Base-by-base conservation (phyloP, 306 rosid genomes). In the Cicer judaicum region DNA sequence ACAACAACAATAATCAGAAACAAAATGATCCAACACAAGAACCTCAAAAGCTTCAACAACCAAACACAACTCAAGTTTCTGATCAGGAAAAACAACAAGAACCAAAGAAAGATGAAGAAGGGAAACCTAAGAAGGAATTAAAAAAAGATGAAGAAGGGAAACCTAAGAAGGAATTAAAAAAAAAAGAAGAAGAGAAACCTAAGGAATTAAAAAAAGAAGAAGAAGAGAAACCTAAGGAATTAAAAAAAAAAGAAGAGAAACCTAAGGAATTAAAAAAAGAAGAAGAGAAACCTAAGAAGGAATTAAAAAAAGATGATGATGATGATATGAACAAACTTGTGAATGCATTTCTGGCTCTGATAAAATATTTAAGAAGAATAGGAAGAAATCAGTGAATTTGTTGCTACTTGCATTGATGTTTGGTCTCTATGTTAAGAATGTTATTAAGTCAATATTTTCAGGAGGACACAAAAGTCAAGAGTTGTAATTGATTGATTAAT, bases 341-440 rank as follows among this genome's bases (percentile, higher is more conserved):
- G n/a, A n/a, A n/a, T n/a, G n/a, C n/a, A n/a, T n/a, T n/a, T n/a
- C n/a, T n/a, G n/a, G n/a, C n/a, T n/a, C n/a, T n/a, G n/a, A n/a
- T n/a, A n/a, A n/a, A n/a, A n/a, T n/a, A n/a, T n/a, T n/a, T 63
- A 74, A 74, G 75, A 79, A 70, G 72, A 62, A 70, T 68, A 62
- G 49, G 9, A n/a, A n/a, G n/a, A 75, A 75, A 47, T 2, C 74
- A 41, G 54, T 19, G 5, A 56, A 70, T 10, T 7, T 53, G 15
- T 21, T 80, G 9, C 36, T 73, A 5, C 24, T 69, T 13, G 10
- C 48, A 1, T 47, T 80, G 71, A 5, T 73, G 21, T 9, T 80
- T 73, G 79, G 77, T 44, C 4, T 77, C 43, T 68, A 64, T 38
- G 10, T 80, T 47, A 76, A 81, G 44, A 68, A 38, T 68, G 24